Evolutionary conservation across 2,329 filamentous ascomycete genomes (phyloP), one percentile per base, ranked within the genome.

Genomic region (Pyricularia pennisetigena): DNA sequence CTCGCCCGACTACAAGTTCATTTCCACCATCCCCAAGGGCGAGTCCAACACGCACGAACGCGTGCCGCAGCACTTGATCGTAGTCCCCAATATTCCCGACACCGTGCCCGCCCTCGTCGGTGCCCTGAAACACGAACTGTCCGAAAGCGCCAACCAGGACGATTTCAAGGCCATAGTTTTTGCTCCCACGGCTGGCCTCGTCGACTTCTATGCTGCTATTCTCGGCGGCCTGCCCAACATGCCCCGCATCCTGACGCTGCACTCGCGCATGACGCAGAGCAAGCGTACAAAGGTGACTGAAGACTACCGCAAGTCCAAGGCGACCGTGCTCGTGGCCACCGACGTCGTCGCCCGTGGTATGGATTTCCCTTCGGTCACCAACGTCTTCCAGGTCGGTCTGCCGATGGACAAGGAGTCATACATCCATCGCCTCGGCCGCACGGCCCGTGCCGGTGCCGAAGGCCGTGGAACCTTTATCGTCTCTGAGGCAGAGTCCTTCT

Each of bases 91-190:
- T 2, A 83, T 97, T 66, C 83, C 91, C 62, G 88, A 92, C 71
- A 82, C 94, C 76, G 83, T 79, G 68, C 82, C 80, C 73, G 86
- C 76, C 66, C 82, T 90, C 72, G 82, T 89, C 68, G 84, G 85
- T 49, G 83, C 87, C 69, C 79, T 89, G 23, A 78, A 79, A 2
- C 76, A 81, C 68, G 83, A 86, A 71, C 75, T 77, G 10, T 71
- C 71, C 26, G 70, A 67, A 8, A 49, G 12, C 20, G 28, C 67
- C 29, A 26, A 41, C 8, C n/a, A 62, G 61, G 77, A 79, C 6
- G 82, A 84, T 1, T 94, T 97, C 85, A 97, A 97, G 79, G 91
- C 91, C 32, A 93, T 97, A 72, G 80, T 94, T 49, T 97, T 94
- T 78, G 90, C 90, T 71, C 89, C 89, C 68, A 86, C 85, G 0